Evolutionary conservation across 2,329 filamentous ascomycete species (phyloP).

Genomic region (Colletotrichum zoysiae): DNA sequence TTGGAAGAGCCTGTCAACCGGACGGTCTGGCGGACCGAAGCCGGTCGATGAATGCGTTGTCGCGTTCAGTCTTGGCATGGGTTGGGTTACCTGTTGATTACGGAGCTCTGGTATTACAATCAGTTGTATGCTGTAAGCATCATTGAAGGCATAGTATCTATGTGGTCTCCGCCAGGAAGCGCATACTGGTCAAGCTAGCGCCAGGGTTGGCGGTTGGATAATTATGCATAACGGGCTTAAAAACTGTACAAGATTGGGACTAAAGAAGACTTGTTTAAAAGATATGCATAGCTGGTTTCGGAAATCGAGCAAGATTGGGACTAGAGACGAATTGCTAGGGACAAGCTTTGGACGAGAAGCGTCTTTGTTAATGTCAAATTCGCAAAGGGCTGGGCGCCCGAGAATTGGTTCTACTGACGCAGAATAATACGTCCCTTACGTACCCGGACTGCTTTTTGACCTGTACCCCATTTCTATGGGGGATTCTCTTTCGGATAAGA

Average conservation of each 20-base stretch:
- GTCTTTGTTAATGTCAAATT: no score
- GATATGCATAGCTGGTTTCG: no score
- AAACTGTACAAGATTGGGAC: no score
- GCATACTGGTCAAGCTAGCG: background rate
- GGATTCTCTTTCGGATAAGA: no score
- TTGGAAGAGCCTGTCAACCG: background rate
- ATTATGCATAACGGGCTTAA: background rate
- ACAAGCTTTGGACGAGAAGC: no score
- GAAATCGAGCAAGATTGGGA: no score
- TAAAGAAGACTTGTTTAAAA: background rate
- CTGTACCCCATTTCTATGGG: no score
- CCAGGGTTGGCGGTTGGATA: accelerated
- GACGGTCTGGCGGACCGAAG: background rate
- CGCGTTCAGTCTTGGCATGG: background rate
- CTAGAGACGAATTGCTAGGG: no score
- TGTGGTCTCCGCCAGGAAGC: background rate
- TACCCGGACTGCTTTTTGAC: no score
- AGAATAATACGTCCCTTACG: no score
- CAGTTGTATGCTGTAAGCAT: background rate
- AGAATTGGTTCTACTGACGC: no score
- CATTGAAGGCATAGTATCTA: background rate
- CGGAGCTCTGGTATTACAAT: background rate
- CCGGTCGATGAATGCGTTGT: background rate
- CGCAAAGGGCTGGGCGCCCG: no score
- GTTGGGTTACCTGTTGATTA: background rate